These are phyloP conservation scores for Irpex rosettiformis DNA, from an alignment of 1,284 basidiomycete genomes.

Conservation along the genomic window DNA sequence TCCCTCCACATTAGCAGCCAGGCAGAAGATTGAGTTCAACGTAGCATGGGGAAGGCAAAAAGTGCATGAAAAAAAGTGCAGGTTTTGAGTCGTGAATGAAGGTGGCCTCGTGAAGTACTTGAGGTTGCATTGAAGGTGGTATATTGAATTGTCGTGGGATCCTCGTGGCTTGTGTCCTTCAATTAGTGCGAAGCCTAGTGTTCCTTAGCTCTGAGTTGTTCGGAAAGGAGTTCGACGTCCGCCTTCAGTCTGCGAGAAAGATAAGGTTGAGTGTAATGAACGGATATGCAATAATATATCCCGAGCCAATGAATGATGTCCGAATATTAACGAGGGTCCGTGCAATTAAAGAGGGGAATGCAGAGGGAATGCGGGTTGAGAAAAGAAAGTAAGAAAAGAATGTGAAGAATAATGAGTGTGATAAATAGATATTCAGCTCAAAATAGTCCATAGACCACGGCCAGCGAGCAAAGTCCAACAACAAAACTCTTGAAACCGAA, in stretches of 20 bases:
- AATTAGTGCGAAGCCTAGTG: slow-evolving; percentile 13
- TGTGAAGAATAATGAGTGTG: background rate
- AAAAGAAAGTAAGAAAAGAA: slow-evolving; percentile 18
- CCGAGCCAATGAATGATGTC: slow-evolving; percentile 33
- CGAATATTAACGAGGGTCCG: slow-evolving; percentile 43
- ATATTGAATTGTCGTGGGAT: slow-evolving; percentile 14
- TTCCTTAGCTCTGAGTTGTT: slow-evolving; percentile 35
- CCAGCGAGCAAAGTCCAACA: slow-evolving; percentile 51
- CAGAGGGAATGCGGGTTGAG: slow-evolving; percentile 6
- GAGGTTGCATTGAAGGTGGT: background rate
- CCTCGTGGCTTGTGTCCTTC: slow-evolving; percentile 18
- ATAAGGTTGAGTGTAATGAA: slow-evolving; percentile 25
- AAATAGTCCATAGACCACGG: slow-evolving; percentile 51
- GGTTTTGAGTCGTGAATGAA: background rate
- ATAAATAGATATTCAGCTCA: slow-evolving; percentile 27
- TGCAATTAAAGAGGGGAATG: slow-evolving; percentile 3
- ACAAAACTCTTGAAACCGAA: slow-evolving; percentile 58
- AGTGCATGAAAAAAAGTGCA: background rate
- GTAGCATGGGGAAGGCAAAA: slow-evolving; percentile 1
- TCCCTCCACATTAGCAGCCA: slow-evolving; percentile 7
- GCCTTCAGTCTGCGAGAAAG: slow-evolving; percentile 55
- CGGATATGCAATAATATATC: slow-evolving; percentile 21
- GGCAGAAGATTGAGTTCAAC: background rate
- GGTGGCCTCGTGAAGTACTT: background rate
- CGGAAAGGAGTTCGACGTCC: slow-evolving; percentile 49